These are phyloP conservation scores for Fusarium pilosicola DNA, from an alignment of 2,329 filamentous ascomycete genomes.

Conservation along the genomic window DNA sequence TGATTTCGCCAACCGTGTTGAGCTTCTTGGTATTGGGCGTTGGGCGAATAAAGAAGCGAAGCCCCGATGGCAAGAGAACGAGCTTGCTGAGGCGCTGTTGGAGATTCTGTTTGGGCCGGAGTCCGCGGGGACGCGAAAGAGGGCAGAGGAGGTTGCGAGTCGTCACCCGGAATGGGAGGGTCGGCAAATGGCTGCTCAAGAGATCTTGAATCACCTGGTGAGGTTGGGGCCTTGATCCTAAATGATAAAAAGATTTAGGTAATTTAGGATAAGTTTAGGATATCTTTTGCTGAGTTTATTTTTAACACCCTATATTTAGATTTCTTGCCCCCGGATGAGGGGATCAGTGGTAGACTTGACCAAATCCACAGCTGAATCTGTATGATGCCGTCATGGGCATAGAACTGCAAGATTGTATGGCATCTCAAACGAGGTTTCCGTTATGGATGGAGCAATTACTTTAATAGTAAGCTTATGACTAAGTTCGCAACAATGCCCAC, in stretches of 20 bases:
- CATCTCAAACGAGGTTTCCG: too few species aligned
- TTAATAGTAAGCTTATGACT: too few species aligned
- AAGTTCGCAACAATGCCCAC: neutral
- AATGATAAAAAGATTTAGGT: too few species aligned
- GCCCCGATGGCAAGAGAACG: neutral
- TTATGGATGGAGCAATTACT: too few species aligned
- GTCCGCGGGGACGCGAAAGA: neutral
- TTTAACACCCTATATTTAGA: too few species aligned
- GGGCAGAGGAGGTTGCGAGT: neutral
- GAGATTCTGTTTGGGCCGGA: neutral
- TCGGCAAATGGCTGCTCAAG: neutral
- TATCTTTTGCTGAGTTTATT: too few species aligned
- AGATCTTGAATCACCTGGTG: fast-evolving
- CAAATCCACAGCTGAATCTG: too few species aligned
- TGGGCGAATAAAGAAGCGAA: neutral
- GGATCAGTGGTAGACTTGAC: too few species aligned
- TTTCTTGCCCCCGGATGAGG: too few species aligned
- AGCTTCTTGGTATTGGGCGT: neutral
- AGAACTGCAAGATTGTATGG: too few species aligned
- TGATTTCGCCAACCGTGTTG: neutral
- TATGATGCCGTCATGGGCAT: too few species aligned
- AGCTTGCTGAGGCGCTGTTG: neutral
- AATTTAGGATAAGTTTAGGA: too few species aligned
- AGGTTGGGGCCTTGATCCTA: neutral
- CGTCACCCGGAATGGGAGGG: neutral